Evolutionary conservation across 73 alveolate species (phyloP), one percentile per base, ranked within the genome.

Genomic region (Urostyla sp.): DNA sequence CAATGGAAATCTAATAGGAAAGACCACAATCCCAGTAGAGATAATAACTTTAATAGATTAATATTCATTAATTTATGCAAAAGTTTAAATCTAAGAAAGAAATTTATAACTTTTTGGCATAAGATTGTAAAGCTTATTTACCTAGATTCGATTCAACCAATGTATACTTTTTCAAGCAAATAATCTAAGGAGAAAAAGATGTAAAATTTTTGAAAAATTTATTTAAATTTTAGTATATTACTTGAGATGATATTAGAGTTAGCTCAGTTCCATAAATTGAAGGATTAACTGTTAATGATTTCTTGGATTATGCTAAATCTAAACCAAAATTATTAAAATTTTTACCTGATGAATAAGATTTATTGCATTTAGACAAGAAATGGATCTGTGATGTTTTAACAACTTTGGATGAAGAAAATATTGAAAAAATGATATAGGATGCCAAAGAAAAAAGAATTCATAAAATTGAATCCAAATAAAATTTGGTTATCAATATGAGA

Each of bases 311-410:
- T 66, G 80, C 66, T 6, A 37, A 24, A 15, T 3, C 6, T 13
- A 66, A 66, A 7, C 67, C 35, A 4, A 6, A 43, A 18, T 2
- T 44, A 3, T 26, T 45, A 30, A 3, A 15, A 20, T 44, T 18
- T 26, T 23, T 66, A 7, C 80, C 80, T n/a, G 80, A 66, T 66
- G 80, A 66, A 66, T n/a, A 54, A 37, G 80, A 66, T 27, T 66
- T 59, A 63, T 46, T 43, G 30, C 80, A 66, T 28, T 46, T 66
- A 49, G 80, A 66, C 27, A 21, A 54, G 18, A 11, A 66, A 28
- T 66, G 80, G 80, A 43, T 66, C 16, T 66, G 80, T 26, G 80
- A 66, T 26, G 44, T 66, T 6, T 7, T 66, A 28, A 40, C 37
- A n/a, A 40, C 80, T 1, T n/a, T 66, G 4, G n/a, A n/a, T n/a